phyloP scores from a whole-genome alignment of 2,329 filamentous ascomycete species.

The Trichophyton equinum region DNA sequence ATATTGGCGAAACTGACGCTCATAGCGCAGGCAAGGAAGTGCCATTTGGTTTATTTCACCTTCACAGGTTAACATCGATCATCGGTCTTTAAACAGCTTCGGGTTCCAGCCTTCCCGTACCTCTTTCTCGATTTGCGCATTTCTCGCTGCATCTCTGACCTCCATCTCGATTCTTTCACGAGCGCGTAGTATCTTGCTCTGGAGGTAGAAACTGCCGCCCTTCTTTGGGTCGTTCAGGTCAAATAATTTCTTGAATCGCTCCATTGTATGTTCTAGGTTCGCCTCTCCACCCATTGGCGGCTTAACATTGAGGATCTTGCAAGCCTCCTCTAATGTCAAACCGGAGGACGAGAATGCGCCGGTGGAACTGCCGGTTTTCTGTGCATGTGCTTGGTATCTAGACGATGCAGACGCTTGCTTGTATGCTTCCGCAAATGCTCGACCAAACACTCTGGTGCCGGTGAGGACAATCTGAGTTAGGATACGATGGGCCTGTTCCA shows the following conservation, averaged over 20 bases:
- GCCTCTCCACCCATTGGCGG: constrained; percentile 66
- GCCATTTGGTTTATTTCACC: background rate
- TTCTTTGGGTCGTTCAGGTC: constrained; percentile 91
- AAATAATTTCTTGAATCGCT: constrained; percentile 87
- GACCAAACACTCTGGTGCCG: constrained; percentile 80
- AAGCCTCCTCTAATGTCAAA: constrained; percentile 90
- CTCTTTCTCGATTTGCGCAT: constrained; percentile 63
- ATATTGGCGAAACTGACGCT: background rate
- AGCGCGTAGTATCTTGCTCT: constrained; percentile 89
- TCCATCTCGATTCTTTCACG: constrained; percentile 87
- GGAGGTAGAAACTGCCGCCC: constrained; percentile 93
- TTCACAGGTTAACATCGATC: constrained; percentile 15
- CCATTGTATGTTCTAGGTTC: constrained; percentile 66
- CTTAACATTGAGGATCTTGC: constrained; percentile 92
- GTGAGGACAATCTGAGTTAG: constrained; percentile 87
- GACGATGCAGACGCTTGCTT: constrained; percentile 84
- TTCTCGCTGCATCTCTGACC: constrained; percentile 57
- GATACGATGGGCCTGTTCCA: constrained; percentile 71
- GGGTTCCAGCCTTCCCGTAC: constrained; percentile 80
- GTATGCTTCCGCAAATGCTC: constrained; percentile 88
- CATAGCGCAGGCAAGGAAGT: background rate
- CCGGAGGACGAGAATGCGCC: constrained; percentile 53
- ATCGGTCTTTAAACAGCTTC: constrained; percentile 84
- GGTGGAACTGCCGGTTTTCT: constrained; percentile 42
- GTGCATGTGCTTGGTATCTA: constrained; percentile 63